A percentile compares a stretch with the other conserved stretches of the same genome.
Evolutionary conservation across 2,329 filamentous ascomycete species (phyloP).

Genomic region (Xylariaceae sp.): DNA sequence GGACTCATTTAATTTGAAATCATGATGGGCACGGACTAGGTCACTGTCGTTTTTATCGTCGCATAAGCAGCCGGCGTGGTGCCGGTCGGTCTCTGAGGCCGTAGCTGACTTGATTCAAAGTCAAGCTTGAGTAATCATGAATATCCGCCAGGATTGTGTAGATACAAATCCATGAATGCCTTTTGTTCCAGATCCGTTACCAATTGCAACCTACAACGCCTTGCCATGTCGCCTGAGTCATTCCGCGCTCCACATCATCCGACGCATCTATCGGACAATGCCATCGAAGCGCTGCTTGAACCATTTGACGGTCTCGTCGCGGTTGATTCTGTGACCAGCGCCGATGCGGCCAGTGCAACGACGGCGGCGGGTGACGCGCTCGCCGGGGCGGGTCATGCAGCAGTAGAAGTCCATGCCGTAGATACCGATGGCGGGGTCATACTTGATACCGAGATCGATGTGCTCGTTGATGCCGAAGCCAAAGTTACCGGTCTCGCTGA

Average conservation of each 20-base stretch:
- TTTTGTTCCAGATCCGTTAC: slow-evolving; percentile 41
- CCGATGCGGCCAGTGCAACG: slow-evolving; percentile 85
- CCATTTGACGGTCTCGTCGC: slow-evolving; percentile 96
- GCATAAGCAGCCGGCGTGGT: slow-evolving; percentile 54
- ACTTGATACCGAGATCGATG: slow-evolving; percentile 99
- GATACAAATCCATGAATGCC: slow-evolving; percentile 37
- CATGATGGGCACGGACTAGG: slow-evolving; percentile 9
- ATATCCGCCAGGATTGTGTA: slow-evolving; percentile 40
- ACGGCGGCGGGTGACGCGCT: slow-evolving; percentile 94
- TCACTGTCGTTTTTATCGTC: slow-evolving; percentile 23
- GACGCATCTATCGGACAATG: slow-evolving; percentile 83
- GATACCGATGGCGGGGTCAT: slow-evolving; percentile 96
- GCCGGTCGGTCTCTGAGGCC: slow-evolving; percentile 74
- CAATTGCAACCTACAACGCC: slow-evolving; percentile 36
- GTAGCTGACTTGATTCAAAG: slow-evolving; percentile 57
- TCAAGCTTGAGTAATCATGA: slow-evolving; percentile 49
- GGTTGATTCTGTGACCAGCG: slow-evolving; percentile 86
- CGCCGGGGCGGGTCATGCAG: slow-evolving; percentile 99
- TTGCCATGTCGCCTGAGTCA: slow-evolving; percentile 26
- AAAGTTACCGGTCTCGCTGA: slow-evolving; percentile 99
- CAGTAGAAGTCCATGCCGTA: slow-evolving; percentile 99
- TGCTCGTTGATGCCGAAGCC: slow-evolving; percentile 99
- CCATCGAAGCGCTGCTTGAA: slow-evolving; percentile 89
- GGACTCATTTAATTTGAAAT: too few relatives aligned
- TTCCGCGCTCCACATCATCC: slow-evolving; percentile 18